Evolutionary conservation across 2,329 filamentous ascomycete genomes (phyloP), one percentile per base, ranked within the genome.

Genomic region (Neonectria magnoliae): DNA sequence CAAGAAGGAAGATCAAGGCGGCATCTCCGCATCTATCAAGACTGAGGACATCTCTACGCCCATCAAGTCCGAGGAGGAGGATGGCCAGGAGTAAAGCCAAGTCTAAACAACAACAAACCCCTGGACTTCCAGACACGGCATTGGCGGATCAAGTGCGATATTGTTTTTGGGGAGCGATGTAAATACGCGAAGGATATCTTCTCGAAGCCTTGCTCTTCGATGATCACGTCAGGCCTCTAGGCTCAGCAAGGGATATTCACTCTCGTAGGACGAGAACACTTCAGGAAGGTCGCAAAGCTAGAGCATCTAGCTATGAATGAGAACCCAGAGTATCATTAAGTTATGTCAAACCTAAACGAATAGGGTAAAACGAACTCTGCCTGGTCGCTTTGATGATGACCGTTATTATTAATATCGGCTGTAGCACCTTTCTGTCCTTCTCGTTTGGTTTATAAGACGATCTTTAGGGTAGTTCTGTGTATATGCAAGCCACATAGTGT

Each of bases 1-100:
- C 0, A 55, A 68, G 27, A 74, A 73, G 55, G 60, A 41, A 2
- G 60, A 70, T 0, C 33, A 69, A 2, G 62, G 53, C 9, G 71
- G 59, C 6, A 48, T 52, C 22, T 45, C 22, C 3, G 61, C n/a
- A 1, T 42, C n/a, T n/a, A 42, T 42, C 38, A 42, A 56, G 10
- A 55, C 25, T 8, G 71, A 73, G 1, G 27, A 62, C 3, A 51
- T 52, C 22, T 45, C 20, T 2, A 61, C 38, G 5, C 18, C 16
- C 38, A 41, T 42, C 38, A 42, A 56, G 10, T 55, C 25, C 1
- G 18, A 31, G 10, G 58, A 60, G 0, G 36, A 64, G 0, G 27
- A 42, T 5, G 22, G 38, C n/a, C 25, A 51, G 10, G 45, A 31
- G n/a, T 42, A 18, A 20, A 18, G 38, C 33, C 25, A 56, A 8